Conservation (phyloP, 768 basidiomycete species). For the Boletus vermiculosoides region DNA sequence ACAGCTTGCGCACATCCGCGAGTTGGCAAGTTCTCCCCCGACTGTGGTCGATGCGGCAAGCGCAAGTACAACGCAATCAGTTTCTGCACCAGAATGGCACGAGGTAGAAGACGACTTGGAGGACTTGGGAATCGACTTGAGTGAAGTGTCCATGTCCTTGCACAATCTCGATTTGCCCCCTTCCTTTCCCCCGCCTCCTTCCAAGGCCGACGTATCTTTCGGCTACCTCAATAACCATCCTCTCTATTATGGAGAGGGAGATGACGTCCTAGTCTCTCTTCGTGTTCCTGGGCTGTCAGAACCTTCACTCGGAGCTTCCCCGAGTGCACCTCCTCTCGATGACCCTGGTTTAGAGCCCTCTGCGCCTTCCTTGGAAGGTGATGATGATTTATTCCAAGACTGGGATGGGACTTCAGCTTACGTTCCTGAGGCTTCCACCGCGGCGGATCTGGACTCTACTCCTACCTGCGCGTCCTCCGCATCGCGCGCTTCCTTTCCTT, state of each 20-base stretch:
- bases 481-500: slow-evolving; percentile 2
- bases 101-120: slow-evolving; percentile 47
- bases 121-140: slow-evolving; percentile 7
- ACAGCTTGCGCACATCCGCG: slow-evolving; percentile 51
- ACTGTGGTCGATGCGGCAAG: slow-evolving; percentile 10
- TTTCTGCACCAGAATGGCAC: slow-evolving; percentile 54
- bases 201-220: slow-evolving; percentile 43
- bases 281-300: slow-evolving; percentile 42
- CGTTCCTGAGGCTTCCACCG: background rate
- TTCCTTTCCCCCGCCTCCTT: slow-evolving; percentile 35
- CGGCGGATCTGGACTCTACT: slow-evolving; percentile 5
- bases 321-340: slow-evolving; percentile 36
- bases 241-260: slow-evolving; percentile 33
- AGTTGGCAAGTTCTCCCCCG: slow-evolving; percentile 55
- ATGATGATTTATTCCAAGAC: slow-evolving; percentile 20
- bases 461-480: background rate
- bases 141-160: slow-evolving; percentile 6
- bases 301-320: slow-evolving; percentile 42
- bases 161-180: slow-evolving; percentile 11
- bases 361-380: slow-evolving; percentile 38
- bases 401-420: slow-evolving; percentile 20
- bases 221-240: slow-evolving; percentile 36
- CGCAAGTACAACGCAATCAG: slow-evolving; percentile 20
- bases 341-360: slow-evolving; percentile 42
- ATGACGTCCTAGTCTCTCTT: slow-evolving; percentile 35